Evolutionary conservation across 1,139 yeast species (phyloP).

Genomic region (Hemisphaericaspora subhashii): DNA sequence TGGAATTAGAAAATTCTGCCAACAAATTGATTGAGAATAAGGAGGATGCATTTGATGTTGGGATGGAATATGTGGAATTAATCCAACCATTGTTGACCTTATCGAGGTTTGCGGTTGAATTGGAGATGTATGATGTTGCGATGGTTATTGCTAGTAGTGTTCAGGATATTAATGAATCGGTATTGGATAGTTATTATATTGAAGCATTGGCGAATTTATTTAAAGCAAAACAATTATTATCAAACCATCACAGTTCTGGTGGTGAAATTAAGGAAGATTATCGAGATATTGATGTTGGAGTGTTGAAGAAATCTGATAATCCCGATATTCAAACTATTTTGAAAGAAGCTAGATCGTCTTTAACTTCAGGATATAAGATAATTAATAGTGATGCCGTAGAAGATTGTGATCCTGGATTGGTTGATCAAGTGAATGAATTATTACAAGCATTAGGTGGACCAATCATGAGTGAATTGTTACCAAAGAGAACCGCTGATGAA

Average conservation of each 20-base stretch:
- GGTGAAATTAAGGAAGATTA: conserved; percentile 38
- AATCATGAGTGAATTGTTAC: conserved; percentile 44
- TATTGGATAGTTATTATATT: conserved; percentile 75
- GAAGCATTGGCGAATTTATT: conserved; percentile 77
- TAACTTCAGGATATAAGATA: conserved; percentile 57
- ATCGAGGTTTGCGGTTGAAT: conserved; percentile 73
- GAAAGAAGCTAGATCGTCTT: conserved; percentile 50
- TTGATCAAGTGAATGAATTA: conserved; percentile 50
- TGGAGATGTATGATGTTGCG: conserved; percentile 68
- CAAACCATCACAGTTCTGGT: background rate
- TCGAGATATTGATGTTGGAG: conserved; percentile 43
- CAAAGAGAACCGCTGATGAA: conserved; percentile 41
- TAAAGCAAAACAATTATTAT: conserved; percentile 46
- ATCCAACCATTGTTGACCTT: conserved; percentile 69
- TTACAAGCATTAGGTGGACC: conserved; percentile 63
- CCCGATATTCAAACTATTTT: conserved; percentile 33
- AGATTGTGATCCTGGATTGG: conserved; percentile 56
- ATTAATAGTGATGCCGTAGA: conserved; percentile 43
- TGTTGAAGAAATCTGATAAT: conserved; percentile 28
- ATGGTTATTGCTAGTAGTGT: conserved; percentile 58
- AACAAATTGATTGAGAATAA: conserved; percentile 22
- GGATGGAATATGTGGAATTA: conserved; percentile 59
- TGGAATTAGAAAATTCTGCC: conserved; percentile 48
- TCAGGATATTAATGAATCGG: conserved; percentile 79
- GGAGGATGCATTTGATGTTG: conserved; percentile 37